Base-by-base conservation (phyloP, 345 rosid genomes). In the Eucalyptus tenuipes region DNA sequence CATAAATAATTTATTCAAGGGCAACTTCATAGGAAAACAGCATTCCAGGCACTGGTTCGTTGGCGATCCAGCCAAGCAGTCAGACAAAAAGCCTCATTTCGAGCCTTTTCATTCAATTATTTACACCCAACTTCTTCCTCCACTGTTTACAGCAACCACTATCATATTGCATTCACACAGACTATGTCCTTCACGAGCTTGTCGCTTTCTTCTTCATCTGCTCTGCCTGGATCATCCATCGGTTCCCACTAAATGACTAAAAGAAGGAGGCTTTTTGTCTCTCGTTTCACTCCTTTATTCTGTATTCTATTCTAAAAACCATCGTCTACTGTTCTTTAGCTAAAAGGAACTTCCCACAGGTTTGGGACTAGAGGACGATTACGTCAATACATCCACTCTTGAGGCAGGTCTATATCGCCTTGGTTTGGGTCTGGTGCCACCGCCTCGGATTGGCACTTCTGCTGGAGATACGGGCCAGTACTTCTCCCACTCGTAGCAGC, bases 351-450 rank as follows among this genome's bases (percentile, higher is more conserved):
- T 75, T 75, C 82, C 82, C 47, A 20, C 14, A 3, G 27, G 82
- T 5, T 40, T 75, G 47, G 27, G 27, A 20, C 82, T 40, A 75
- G 27, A 75, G 40, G 82, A 75, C 82, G 1, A 37, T 75, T 24
- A 33, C 64, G 29, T 89, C 90, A 97, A 86, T 96, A 97, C 16
- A 97, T 94, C 98, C 99, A 95, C 89, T 97, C 99, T 13, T 94
- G 96, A 53, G 98, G 99, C 55, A 97, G 91, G 88, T 87, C 91
- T 22, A 92, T 87, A 47, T 94, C 98, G 90, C 91, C 92, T 68
- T 93, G 91, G 49, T 92, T 92, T 86, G 86, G 86, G 44, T 89
- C 91, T 88, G 95, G 93, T 89, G 55, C 93, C 61, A 24, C 61
- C 87, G 91, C n/a, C 91, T 29, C 42, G 17, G 89, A 22, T 53